Evolutionary conservation across 2,329 filamentous ascomycete genomes (phyloP).

Genomic region (Curvularia sp.): DNA sequence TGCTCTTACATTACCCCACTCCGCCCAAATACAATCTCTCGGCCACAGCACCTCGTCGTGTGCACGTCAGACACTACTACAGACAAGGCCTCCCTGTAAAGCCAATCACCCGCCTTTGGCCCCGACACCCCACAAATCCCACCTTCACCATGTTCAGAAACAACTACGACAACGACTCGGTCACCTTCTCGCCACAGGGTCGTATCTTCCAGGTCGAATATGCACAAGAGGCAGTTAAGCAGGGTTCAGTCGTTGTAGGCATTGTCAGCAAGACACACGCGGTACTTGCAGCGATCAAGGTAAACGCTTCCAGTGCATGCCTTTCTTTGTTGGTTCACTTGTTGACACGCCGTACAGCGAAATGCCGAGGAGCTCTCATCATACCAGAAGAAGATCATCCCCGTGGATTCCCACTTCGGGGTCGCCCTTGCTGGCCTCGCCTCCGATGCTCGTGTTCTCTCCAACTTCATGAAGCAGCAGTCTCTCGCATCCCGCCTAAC

Average conservation of each 20-base stretch:
- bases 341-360: slow-evolving; percentile 64
- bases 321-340: neutral
- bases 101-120: slow-evolving; percentile 6
- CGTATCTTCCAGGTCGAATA: slow-evolving; percentile 99
- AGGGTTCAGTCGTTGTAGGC: slow-evolving; percentile 96
- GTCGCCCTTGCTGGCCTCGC: slow-evolving; percentile 96
- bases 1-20: slow-evolving; percentile 11
- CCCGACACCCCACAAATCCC: slow-evolving; percentile 22
- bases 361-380: slow-evolving; percentile 99
- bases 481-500: slow-evolving; percentile 94
- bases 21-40: slow-evolving; percentile 6
- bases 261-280: slow-evolving; percentile 98
- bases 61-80: neutral
- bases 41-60: neutral
- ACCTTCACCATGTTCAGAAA: slow-evolving; percentile 89
- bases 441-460: slow-evolving; percentile 96
- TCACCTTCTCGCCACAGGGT: slow-evolving; percentile 99
- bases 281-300: slow-evolving; percentile 96
- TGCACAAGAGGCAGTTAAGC: slow-evolving; percentile 97
- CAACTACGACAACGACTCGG: slow-evolving; percentile 99
- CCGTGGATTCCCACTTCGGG: slow-evolving; percentile 93
- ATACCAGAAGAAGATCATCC: slow-evolving; percentile 99
- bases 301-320: slow-evolving; percentile 50
- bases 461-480: slow-evolving; percentile 99
- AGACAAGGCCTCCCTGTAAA: slow-evolving; percentile 2